Evolutionary conservation across 23 red algal species (phyloP).

Genomic region (Gracilaria domingensis): DNA sequence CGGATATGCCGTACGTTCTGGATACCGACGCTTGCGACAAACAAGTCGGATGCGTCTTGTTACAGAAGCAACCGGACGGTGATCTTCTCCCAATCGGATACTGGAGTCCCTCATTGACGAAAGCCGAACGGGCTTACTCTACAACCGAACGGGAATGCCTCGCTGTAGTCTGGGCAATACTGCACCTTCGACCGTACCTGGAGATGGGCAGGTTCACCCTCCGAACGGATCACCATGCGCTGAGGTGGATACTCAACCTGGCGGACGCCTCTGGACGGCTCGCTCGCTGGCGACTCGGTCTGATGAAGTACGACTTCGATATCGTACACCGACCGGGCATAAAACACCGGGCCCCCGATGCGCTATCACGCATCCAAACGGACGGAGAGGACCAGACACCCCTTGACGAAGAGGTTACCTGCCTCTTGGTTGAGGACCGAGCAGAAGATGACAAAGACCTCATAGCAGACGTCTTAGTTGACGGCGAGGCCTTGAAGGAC

Average conservation of each 20-base stretch:
- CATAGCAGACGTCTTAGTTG: background rate
- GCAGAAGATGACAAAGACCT: background rate
- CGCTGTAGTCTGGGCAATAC: conserved; percentile 42
- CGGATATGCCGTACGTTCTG: conserved; percentile 20
- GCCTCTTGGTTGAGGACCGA: background rate
- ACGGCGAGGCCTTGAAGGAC: background rate
- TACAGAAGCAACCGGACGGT: conserved; percentile 55
- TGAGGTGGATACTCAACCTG: conserved; percentile 46
- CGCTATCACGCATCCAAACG: conserved; percentile 27
- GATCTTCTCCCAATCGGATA: conserved; percentile 41
- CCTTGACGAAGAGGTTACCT: conserved; percentile 18
- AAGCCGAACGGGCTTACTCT: conserved; percentile 33
- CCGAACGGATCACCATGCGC: conserved; percentile 22
- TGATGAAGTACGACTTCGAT: conserved; percentile 45
- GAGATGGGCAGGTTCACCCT: background rate
- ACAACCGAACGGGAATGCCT: conserved; percentile 40
- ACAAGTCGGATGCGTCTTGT: conserved; percentile 27
- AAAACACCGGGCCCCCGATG: conserved; percentile 14
- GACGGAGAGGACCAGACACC: background rate
- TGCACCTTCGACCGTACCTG: conserved; percentile 50
- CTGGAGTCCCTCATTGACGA: conserved; percentile 26
- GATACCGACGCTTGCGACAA: conserved; percentile 52
- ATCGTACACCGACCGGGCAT: conserved; percentile 27
- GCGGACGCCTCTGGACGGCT: background rate
- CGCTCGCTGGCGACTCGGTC: conserved; percentile 38